Evolutionary conservation across 805 yeast species (phyloP).

Genomic region (Torulaspora maleeae): DNA sequence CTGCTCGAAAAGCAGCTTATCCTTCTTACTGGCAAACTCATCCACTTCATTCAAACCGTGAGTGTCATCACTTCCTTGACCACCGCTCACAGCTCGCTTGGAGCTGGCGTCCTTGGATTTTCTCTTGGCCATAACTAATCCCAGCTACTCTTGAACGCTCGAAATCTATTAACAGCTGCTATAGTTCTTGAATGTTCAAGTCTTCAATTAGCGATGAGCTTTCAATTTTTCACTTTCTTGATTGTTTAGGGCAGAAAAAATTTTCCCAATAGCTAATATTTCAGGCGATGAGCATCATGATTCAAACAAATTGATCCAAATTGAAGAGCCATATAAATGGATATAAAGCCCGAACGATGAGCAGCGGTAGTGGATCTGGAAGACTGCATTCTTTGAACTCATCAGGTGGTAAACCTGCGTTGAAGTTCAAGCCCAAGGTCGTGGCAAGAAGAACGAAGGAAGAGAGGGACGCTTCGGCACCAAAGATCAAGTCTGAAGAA

Average conservation of each 20-base stretch:
- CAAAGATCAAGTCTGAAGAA: slow-evolving; percentile 40
- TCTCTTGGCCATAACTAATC: slow-evolving; percentile 11
- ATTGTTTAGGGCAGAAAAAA: slow-evolving; percentile 10
- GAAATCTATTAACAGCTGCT: not conserved
- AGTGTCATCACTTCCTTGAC: slow-evolving; percentile 28
- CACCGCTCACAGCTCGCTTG: slow-evolving; percentile 10
- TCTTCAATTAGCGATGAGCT: slow-evolving; percentile 25
- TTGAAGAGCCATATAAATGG: not conserved
- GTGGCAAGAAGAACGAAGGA: slow-evolving; percentile 81
- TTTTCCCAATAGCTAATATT: slow-evolving; percentile 5
- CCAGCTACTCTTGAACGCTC: not conserved
- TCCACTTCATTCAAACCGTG: slow-evolving; percentile 64
- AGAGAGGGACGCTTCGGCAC: slow-evolving; percentile 76
- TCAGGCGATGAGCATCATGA: slow-evolving; percentile 12
- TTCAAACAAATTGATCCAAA: not conserved
- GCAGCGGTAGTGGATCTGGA: slow-evolving; percentile 23
- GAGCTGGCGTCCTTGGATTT: slow-evolving; percentile 25
- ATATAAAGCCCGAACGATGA: slow-evolving; percentile 6
- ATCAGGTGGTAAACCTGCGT: slow-evolving; percentile 41
- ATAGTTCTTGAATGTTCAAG: not conserved
- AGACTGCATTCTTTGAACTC: slow-evolving; percentile 34
- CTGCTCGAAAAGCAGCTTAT: slow-evolving; percentile 50
- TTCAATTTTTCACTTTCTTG: slow-evolving; percentile 5
- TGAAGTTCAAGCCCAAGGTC: slow-evolving; percentile 80
- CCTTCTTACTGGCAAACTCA: slow-evolving; percentile 56